Evolutionary conservation across 2,329 filamentous ascomycete genomes (phyloP), one percentile per base, ranked within the genome.

Genomic region (Penicillium nordicum): DNA sequence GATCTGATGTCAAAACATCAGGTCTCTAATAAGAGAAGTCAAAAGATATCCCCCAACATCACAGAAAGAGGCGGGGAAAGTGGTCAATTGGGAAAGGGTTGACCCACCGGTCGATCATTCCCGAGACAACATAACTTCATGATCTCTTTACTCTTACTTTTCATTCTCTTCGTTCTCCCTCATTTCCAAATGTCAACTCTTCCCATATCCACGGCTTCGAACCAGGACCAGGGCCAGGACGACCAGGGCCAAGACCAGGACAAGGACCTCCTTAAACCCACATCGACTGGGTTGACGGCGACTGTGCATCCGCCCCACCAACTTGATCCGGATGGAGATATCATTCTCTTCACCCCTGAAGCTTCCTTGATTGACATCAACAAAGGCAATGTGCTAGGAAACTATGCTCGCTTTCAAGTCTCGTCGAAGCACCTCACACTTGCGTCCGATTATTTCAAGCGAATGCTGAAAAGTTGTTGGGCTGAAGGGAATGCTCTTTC

Each of bases 281-380:
- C 5, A 12, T n/a, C 7, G 12, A 12, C 14, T 37, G 21, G 1
- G 11, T 3, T 2, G 9, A 25, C 4, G 21, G 29, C 18, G 5
- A 5, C 12, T 10, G 30, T 47, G 14, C 5, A 23, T 16, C 8
- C 25, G 7, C 23, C 36, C 4, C 5, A 23, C 10, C 8, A 41
- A 16, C 12, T 53, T 21, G 51, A 53, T 41, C 36, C 51, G 4
- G 51, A 53, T 30, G 43, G 51, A 25, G 51, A 53, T 48, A 8
- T 53, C 7, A 16, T 53, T 25, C 21, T 53, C 4, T 41, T 32
- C 36, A 41, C 51, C 4, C 29, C 36, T 6, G 3, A 32, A 2
- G 0, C n/a, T 12, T 8, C 18, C n/a, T 18, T 23, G 11, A 41
- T 40, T 30, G 27, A 41, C 14, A 5, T 11, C 4, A 8, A 0